Evolutionary conservation across 1,139 yeast species (phyloP).

Genomic region (Saccharomyces hybrid): DNA sequence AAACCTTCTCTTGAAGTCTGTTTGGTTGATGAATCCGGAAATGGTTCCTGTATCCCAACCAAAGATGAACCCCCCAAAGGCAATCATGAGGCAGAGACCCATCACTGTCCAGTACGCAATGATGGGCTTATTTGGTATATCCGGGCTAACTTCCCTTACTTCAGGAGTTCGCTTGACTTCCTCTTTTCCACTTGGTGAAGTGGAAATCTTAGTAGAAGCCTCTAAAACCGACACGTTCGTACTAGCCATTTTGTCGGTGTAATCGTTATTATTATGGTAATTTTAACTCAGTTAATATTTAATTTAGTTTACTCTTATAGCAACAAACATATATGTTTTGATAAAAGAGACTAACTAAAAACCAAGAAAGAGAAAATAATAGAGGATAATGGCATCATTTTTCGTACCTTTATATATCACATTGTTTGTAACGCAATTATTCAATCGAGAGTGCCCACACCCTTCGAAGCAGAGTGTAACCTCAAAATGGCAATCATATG

Average conservation of each 20-base stretch:
- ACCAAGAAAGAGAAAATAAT: not conserved
- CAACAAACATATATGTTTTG: not conserved
- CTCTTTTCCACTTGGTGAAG: not conserved
- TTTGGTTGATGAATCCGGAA: constrained; percentile 25
- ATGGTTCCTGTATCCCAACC: constrained; percentile 75
- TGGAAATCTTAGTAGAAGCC: not conserved
- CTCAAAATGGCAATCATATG: not conserved
- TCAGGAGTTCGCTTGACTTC: not conserved
- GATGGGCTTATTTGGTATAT: constrained; percentile 38
- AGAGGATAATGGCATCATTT: not conserved
- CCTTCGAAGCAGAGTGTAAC: not conserved
- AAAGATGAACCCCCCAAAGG: constrained; percentile 59
- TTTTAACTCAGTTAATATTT: not conserved
- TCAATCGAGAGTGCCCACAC: not conserved
- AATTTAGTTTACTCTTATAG: not conserved
- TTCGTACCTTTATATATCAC: not conserved
- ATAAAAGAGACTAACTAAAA: not conserved
- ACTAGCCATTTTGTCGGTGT: not conserved
- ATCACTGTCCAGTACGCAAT: constrained; percentile 33
- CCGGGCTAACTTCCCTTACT: constrained; percentile 3
- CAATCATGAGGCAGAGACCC: constrained; percentile 37
- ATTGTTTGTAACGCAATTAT: not conserved
- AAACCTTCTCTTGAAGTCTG: too few relatives aligned
- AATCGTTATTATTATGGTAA: not conserved
- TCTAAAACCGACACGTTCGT: not conserved